Evolutionary conservation across 2,329 filamentous ascomycete species (phyloP), one percentile per base, ranked within the genome.

Genomic region (Acarospora socialis): DNA sequence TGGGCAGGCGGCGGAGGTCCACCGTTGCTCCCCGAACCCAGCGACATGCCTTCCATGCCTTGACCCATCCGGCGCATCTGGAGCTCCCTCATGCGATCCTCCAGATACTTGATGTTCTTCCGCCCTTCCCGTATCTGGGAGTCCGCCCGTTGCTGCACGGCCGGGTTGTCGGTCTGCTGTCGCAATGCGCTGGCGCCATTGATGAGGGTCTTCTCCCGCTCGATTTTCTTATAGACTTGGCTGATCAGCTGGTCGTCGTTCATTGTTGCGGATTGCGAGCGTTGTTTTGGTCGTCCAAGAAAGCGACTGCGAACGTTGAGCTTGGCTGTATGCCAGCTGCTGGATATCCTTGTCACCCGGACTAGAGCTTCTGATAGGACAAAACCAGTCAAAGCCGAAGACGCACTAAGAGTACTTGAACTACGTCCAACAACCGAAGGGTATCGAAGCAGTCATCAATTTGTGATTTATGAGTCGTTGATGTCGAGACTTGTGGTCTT

Each of bases 181-280:
- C 84, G 80, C 86, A 98, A 93, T 48, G 81, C 74, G 60, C 82
- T 90, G 46, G 87, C 87, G 49, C 83, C 87, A 57, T 81, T 81
- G 66, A 98, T 90, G 52, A 95, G 76, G 49, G 79, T 81, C 68
- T 86, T 87, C 62, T 98, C 90, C 56, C 87, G 77, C 67, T 94
- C 83, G 59, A 98, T 95, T 78, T 98, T 95, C 65, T 77, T 80
- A 63, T 80, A 75, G 62, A 98, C 84, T 57, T 83, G 80, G 60
- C 74, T 74, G 59, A 75, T 68, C 43, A 72, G 65, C 46, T 73
- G 66, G 51, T 76, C 69, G 54, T 70, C 62, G 24, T 39, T 41
- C 41, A 43, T 43, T n/a, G n/a, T n/a, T n/a, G n/a, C n/a, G n/a
- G n/a, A n/a, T n/a, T n/a, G n/a, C n/a, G n/a, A n/a, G n/a, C n/a